Percentiles rank a stretch among this genome's conserved stretches.
phyloP scores from a whole-genome alignment of 257 asterid species.

The Przewalskia tangutica region DNA sequence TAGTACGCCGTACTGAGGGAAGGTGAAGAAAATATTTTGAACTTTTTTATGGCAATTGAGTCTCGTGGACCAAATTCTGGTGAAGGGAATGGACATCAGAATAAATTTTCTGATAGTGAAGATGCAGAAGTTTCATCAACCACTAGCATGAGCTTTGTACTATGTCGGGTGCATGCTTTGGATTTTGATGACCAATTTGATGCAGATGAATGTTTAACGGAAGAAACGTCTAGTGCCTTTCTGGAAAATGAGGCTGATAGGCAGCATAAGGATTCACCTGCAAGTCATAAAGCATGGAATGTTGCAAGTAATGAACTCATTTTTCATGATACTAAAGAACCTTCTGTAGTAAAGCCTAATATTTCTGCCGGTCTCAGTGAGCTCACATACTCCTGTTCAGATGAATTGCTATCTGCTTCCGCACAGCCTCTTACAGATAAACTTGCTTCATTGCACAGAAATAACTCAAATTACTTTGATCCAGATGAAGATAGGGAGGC shows the following conservation, averaged over 20 bases:
- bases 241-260: slow-evolving; percentile 24
- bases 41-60: slow-evolving; percentile 59
- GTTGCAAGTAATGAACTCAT: slow-evolving; percentile 7
- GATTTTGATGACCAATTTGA: slow-evolving; percentile 59
- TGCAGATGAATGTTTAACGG: slow-evolving; percentile 32
- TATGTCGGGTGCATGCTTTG: slow-evolving; percentile 66
- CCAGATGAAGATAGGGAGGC: slow-evolving; percentile 2
- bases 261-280: slow-evolving; percentile 8
- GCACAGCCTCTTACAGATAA: slow-evolving; percentile 10
- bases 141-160: slow-evolving; percentile 73
- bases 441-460: slow-evolving; percentile 1
- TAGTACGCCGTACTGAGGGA: slow-evolving; percentile 25
- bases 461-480: slow-evolving; percentile 3
- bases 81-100: slow-evolving; percentile 18
- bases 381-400: background rate
- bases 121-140: slow-evolving; percentile 79
- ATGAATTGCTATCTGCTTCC: background rate
- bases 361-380: background rate
- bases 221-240: slow-evolving; percentile 18
- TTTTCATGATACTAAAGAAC: slow-evolving; percentile 19
- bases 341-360: slow-evolving; percentile 6
- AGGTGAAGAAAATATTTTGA: slow-evolving; percentile 57
- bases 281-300: slow-evolving; percentile 10
- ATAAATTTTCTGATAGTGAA: slow-evolving; percentile 43
- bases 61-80: slow-evolving; percentile 22